phyloP scores from a whole-genome alignment of 352 stramenopile genomes.

The Labyrinthula sp. region DNA sequence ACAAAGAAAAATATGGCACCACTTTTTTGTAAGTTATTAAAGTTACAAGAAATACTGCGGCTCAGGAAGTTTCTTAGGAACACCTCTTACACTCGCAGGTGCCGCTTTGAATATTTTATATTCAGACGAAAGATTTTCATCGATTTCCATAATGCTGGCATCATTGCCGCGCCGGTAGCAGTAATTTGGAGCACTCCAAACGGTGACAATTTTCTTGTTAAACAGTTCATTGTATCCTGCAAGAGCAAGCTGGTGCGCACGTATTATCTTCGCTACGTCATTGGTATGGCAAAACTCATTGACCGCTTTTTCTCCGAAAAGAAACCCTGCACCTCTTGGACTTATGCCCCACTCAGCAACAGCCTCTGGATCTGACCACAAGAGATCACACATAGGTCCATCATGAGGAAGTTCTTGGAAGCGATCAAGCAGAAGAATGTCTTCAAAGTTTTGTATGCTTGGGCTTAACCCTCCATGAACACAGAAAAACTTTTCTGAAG shows the following conservation, averaged over 20 bases:
- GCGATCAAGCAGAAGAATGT: conserved; percentile 81
- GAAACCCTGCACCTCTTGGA: conserved; percentile 55
- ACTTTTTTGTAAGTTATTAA: no score
- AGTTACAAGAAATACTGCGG: conserved; percentile 99
- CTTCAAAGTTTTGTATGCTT: conserved; percentile 73
- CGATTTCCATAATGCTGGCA: conserved; percentile 87
- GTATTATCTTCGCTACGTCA: conserved; percentile 57
- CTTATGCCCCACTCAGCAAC: conserved; percentile 66
- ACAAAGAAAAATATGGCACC: no score
- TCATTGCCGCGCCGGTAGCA: conserved; percentile 96
- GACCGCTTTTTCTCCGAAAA: conserved; percentile 60
- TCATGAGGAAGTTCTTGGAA: conserved; percentile 82
- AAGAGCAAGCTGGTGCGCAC: conserved; percentile 60
- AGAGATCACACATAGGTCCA: conserved; percentile 86
- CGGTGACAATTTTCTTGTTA: conserved; percentile 66
- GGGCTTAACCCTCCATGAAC: conserved; percentile 82
- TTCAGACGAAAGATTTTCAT: conserved; percentile 64
- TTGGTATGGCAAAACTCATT: conserved; percentile 68
- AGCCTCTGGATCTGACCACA: conserved; percentile 91
- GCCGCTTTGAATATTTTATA: conserved; percentile 32
- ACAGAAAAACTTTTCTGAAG: conserved; percentile 52
- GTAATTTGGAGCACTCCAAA: conserved; percentile 97
- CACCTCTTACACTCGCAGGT: conserved; percentile 66
- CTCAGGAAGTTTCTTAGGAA: conserved; percentile 88
- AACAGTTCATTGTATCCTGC: conserved; percentile 76